Conservation (phyloP, 192 early-diverging fungal species). For the Coemansia sp. region DNA sequence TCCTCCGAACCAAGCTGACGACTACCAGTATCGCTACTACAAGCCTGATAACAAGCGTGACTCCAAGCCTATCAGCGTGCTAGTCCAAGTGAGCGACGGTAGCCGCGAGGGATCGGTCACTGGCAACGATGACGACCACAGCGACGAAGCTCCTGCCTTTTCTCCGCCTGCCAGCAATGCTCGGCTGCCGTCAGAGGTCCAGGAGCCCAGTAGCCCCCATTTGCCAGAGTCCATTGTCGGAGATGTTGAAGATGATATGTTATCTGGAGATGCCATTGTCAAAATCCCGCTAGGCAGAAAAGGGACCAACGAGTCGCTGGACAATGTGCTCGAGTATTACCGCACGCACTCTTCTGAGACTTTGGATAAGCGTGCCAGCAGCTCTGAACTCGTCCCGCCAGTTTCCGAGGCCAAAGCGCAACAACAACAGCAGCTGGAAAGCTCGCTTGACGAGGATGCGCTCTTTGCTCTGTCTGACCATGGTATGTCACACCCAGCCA, state of each 20-base stretch:
- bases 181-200: not conserved
- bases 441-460: not conserved
- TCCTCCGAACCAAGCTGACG: not conserved
- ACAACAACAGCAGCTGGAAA: not conserved
- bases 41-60: constrained; percentile 1
- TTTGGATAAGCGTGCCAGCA: not conserved
- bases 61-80: constrained; percentile 41
- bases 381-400: not conserved
- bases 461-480: not conserved
- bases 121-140: constrained; percentile 6
- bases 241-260: not conserved
- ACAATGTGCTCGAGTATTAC: constrained; percentile 55
- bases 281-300: constrained; percentile 22
- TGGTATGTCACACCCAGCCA: not conserved
- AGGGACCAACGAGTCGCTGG: constrained; percentile 47
- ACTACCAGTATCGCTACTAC: constrained; percentile 11
- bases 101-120: constrained; percentile 21
- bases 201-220: not conserved
- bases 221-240: not conserved
- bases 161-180: not conserved
- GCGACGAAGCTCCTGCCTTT: not conserved
- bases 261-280: not conserved
- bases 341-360: constrained; percentile 22
- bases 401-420: not conserved
- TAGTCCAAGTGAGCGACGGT: constrained; percentile 44